phyloP scores from a whole-genome alignment of 2,329 filamentous ascomycete genomes.

The Arthrobotrys pseudoclavata region DNA sequence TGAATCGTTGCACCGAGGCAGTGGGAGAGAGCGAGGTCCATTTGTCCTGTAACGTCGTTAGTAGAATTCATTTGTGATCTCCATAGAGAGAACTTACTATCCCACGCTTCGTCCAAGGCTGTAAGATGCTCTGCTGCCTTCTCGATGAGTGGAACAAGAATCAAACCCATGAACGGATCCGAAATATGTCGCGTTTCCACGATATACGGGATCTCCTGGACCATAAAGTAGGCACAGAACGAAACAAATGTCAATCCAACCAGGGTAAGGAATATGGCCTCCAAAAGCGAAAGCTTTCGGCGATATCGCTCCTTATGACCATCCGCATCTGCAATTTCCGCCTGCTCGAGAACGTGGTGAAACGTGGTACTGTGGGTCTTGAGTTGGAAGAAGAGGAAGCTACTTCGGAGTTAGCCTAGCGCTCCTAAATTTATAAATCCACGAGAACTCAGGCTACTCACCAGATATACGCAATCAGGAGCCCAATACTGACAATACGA shows the following conservation, averaged over 20 bases:
- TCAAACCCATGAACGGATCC: constrained; percentile 77
- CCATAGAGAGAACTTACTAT: constrained; percentile 68
- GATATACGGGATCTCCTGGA: constrained; percentile 50
- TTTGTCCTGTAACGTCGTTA: constrained; percentile 65
- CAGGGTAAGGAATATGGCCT: constrained; percentile 47
- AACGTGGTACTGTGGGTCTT: constrained; percentile 54
- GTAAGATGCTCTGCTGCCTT: constrained; percentile 89
- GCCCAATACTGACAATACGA: constrained; percentile 46
- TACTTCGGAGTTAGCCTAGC: constrained; percentile 2
- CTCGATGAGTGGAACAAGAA: constrained; percentile 84
- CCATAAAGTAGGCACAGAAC: constrained; percentile 56
- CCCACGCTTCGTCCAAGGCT: constrained; percentile 86
- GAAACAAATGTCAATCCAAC: constrained; percentile 50
- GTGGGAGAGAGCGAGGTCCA: constrained; percentile 87
- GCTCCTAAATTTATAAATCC: neutral
- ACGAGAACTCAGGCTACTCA: neutral
- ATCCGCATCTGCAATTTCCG: constrained; percentile 43
- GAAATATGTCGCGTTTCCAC: constrained; percentile 67
- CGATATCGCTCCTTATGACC: constrained; percentile 45
- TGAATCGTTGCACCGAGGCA: constrained; percentile 89
- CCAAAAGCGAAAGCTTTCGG: constrained; percentile 53
- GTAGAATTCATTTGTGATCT: neutral
- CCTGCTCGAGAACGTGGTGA: constrained; percentile 50
- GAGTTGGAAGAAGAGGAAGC: constrained; percentile 58
- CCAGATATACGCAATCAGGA: constrained; percentile 48